Percentiles rank a stretch among this genome's conserved stretches.
These are phyloP conservation scores for Curvularia eragrostidis DNA, from an alignment of 2,329 filamentous ascomycete genomes.

Conservation along the genomic window DNA sequence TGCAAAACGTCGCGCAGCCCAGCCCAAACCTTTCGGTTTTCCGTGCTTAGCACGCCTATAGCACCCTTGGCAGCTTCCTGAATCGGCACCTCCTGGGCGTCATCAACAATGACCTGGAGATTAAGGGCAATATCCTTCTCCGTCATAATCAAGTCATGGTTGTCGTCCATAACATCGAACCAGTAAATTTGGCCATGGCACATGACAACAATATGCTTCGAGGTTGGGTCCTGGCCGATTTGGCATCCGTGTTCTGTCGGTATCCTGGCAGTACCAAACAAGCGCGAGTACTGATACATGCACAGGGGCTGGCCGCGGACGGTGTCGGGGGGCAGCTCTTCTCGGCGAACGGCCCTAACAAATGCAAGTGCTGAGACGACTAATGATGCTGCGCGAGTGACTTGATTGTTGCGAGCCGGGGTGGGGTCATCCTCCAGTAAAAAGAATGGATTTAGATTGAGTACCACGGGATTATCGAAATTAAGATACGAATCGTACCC, in stretches of 20 bases:
- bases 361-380: constrained; percentile 91
- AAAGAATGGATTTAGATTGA: constrained; percentile 98
- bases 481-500: constrained; percentile 99
- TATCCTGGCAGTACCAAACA: constrained; percentile 94
- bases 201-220: constrained; percentile 91
- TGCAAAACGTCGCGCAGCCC: constrained; percentile 86
- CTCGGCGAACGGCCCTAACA: constrained; percentile 87
- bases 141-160: constrained; percentile 94
- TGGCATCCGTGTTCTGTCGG: constrained; percentile 94
- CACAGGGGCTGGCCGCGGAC: constrained; percentile 83
- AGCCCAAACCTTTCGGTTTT: constrained; percentile 97
- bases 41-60: constrained; percentile 89
- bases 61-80: constrained; percentile 96
- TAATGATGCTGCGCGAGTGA: constrained; percentile 90
- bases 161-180: constrained; percentile 96
- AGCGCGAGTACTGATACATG: constrained; percentile 97
- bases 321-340: constrained; percentile 89
- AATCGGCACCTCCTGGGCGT: constrained; percentile 87
- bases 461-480: constrained; percentile 94
- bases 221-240: constrained; percentile 91
- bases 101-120: constrained; percentile 87
- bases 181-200: constrained; percentile 97
- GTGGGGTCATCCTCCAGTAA: constrained; percentile 96
- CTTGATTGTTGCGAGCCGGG: constrained; percentile 93
- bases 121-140: constrained; percentile 93